A percentile compares a stretch with the other conserved stretches of the same genome.
phyloP scores from a whole-genome alignment of 352 stramenopile species.

The Phytophthora kernoviae region DNA sequence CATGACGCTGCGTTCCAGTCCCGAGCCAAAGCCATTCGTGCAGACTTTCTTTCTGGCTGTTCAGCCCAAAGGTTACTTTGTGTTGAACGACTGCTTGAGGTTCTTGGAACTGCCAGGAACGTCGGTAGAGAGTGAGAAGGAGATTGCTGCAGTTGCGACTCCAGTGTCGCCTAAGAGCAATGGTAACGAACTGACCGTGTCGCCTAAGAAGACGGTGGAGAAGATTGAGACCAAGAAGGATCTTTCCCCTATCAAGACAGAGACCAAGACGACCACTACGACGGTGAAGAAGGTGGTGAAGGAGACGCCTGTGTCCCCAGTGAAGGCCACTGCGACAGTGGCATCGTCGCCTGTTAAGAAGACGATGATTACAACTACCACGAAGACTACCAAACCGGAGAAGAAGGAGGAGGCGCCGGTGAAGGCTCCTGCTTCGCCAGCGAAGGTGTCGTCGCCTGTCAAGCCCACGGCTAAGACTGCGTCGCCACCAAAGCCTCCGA shows the following conservation, averaged over 20 bases:
- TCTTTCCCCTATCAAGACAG: conserved; percentile 10
- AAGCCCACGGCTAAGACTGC: conserved; percentile 39
- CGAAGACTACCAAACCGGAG: conserved; percentile 26
- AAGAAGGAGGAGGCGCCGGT: conserved; percentile 20
- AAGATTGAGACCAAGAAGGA: conserved; percentile 29
- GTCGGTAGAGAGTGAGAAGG: conserved; percentile 14
- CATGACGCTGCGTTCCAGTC: conserved; percentile 71
- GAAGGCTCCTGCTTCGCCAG: conserved; percentile 21
- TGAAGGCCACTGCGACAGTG: neutral
- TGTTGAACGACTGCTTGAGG: conserved; percentile 87
- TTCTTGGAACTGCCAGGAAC: conserved; percentile 72
- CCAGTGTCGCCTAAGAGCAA: conserved; percentile 16
- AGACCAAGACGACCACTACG: conserved; percentile 1
- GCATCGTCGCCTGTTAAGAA: conserved; percentile 26
- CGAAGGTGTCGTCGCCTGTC: conserved; percentile 36
- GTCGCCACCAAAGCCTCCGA: conserved; percentile 11
- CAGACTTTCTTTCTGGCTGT: conserved; percentile 89
- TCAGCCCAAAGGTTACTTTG: conserved; percentile 89
- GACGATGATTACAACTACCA: conserved; percentile 12
- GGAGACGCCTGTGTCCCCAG: neutral
- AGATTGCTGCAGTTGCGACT: conserved; percentile 14
- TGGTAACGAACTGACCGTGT: too few species aligned
- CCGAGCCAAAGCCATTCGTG: conserved; percentile 76
- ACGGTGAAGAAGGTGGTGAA: neutral
- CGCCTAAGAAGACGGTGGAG: conserved; percentile 23